Conservation (phyloP, 2,329 filamentous ascomycete species). For the Peltaster fructicola region DNA sequence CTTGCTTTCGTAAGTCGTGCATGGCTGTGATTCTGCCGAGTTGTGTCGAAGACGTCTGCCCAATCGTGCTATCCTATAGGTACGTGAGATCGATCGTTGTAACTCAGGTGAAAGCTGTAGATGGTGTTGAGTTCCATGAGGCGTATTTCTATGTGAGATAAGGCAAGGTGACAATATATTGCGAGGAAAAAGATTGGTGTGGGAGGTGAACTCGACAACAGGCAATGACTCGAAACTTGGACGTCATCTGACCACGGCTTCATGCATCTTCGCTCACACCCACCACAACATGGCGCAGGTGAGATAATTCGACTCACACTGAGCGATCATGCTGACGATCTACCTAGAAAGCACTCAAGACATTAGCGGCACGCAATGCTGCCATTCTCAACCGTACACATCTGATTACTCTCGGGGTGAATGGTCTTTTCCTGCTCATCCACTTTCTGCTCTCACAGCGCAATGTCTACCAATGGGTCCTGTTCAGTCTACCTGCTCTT, state of each 20-base stretch:
- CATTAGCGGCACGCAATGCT: slow-evolving; percentile 61
- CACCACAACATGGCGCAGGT: not conserved
- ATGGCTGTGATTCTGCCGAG: slow-evolving; percentile 5
- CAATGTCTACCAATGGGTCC: slow-evolving; percentile 44
- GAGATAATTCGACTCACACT: too few relatives aligned
- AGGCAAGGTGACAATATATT: too few relatives aligned
- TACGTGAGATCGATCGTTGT: slow-evolving; percentile 4
- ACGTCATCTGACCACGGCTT: slow-evolving; percentile 2
- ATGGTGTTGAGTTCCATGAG: too few relatives aligned
- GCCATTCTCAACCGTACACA: slow-evolving; percentile 67
- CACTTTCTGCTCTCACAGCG: slow-evolving; percentile 42
- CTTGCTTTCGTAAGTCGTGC: slow-evolving; percentile 41
- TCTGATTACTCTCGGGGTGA: slow-evolving; percentile 52
- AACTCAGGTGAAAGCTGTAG: slow-evolving; percentile 3
- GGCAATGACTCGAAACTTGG: too few relatives aligned
- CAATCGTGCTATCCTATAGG: slow-evolving; percentile 3
- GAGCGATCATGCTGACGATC: slow-evolving; percentile 1
- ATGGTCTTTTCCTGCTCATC: slow-evolving; percentile 56
- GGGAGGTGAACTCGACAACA: too few relatives aligned
- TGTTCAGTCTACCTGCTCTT: slow-evolving; percentile 58
- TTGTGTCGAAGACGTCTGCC: slow-evolving; percentile 1
- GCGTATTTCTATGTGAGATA: too few relatives aligned
- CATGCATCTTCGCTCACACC: not conserved
- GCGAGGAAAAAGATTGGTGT: too few relatives aligned
- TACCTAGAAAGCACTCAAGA: slow-evolving; percentile 33